Conservation (phyloP, 306 rosid species). For the Oemleria cerasiformis region DNA sequence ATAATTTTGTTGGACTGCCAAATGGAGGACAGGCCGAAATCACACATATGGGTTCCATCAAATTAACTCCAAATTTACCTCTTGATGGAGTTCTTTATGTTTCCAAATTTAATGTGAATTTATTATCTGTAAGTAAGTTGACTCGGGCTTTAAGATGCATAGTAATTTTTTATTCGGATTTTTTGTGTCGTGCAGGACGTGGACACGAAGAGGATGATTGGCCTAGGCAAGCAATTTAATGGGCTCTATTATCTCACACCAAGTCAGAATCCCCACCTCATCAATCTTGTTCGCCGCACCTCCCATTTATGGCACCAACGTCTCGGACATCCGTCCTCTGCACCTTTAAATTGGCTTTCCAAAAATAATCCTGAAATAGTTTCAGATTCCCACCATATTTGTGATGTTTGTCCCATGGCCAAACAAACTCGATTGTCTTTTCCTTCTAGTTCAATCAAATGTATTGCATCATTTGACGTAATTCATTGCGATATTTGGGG, state of each 20-base stretch:
- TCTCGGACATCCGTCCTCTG: not conserved
- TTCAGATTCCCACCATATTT: too few species aligned
- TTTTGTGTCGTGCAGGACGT: constrained; percentile 5
- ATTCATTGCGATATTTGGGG: not conserved
- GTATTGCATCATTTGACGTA: not conserved
- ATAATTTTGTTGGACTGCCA: constrained; percentile 6
- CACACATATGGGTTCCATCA: not conserved
- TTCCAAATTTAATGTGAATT: too few species aligned
- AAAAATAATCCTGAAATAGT: not conserved
- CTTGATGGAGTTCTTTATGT: too few species aligned
- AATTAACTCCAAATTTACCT: not conserved
- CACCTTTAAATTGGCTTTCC: not conserved
- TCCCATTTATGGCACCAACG: not conserved
- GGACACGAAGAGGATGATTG: constrained; percentile 6
- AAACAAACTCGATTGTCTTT: not conserved
- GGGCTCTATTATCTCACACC: too few species aligned
- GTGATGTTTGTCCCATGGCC: too few species aligned
- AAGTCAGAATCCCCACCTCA: not conserved
- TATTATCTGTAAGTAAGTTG: too few species aligned
- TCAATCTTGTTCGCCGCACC: not conserved
- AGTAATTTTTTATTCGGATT: not conserved
- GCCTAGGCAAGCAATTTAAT: too few species aligned
- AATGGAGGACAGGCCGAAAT: not conserved
- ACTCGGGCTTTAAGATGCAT: not conserved
- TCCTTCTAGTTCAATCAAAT: not conserved